Evolutionary conservation across 345 rosid species (phyloP).

Genomic region (Crucihimalaya himalaica): DNA sequence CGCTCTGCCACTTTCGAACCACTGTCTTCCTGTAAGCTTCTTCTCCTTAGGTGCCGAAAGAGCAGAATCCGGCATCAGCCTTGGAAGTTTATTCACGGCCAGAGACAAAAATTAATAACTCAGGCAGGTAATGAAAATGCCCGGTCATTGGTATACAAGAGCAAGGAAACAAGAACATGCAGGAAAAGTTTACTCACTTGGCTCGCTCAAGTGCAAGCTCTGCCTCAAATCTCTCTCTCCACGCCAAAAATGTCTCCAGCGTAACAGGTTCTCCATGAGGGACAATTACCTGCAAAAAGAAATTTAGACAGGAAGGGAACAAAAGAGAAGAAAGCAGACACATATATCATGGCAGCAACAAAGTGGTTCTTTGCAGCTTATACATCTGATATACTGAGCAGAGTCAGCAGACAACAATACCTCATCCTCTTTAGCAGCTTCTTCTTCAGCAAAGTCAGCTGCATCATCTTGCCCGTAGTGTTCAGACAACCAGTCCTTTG

Average conservation of each 20-base stretch:
- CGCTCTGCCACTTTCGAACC: constrained; percentile 93
- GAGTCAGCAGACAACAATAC: constrained; percentile 48
- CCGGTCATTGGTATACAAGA: neutral
- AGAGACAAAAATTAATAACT: constrained; percentile 14
- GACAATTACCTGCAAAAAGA: constrained; percentile 59
- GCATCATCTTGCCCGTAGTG: constrained; percentile 60
- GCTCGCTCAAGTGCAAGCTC: constrained; percentile 97
- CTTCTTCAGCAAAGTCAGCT: constrained; percentile 48
- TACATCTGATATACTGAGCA: constrained; percentile 22
- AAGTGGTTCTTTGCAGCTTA: constrained; percentile 3
- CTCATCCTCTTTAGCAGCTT: constrained; percentile 77
- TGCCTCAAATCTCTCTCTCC: constrained; percentile 98
- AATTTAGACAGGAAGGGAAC: constrained; percentile 18
- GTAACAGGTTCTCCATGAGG: constrained; percentile 99
- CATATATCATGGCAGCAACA: constrained; percentile 17
- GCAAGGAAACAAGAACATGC: constrained; percentile 3
- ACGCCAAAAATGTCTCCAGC: constrained; percentile 81
- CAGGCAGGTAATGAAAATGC: neutral
- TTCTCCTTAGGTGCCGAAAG: constrained; percentile 77
- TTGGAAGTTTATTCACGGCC: constrained; percentile 34
- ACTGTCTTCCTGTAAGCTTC: constrained; percentile 88
- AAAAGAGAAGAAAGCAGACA: constrained; percentile 2
- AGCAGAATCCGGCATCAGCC: constrained; percentile 94
- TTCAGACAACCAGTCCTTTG: constrained; percentile 93
- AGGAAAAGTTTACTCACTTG: constrained; percentile 62